Percentiles rank a stretch among this genome's conserved stretches.
Evolutionary conservation across 768 basidiomycete species (phyloP).

Genomic region (Tylopilus subfusipes): DNA sequence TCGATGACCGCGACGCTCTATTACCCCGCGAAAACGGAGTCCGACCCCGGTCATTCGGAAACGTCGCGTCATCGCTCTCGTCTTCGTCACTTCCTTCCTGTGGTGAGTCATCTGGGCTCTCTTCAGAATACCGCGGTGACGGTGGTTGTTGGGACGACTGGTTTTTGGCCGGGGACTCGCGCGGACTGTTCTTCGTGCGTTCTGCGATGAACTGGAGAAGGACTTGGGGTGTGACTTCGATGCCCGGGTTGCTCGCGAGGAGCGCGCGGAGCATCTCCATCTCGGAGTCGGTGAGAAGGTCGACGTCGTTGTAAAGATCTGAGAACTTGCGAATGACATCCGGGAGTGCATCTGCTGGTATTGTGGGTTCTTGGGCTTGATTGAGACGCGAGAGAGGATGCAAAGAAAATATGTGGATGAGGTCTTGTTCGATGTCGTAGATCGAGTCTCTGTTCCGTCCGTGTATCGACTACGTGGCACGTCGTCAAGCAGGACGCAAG

Average conservation of each 20-base stretch:
- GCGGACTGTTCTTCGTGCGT: slow-evolving; percentile 43
- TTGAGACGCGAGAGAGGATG: slow-evolving; percentile 60
- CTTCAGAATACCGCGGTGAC: slow-evolving; percentile 10
- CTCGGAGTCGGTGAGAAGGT: slow-evolving; percentile 66
- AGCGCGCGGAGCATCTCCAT: slow-evolving; percentile 55
- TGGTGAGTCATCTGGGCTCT: slow-evolving; percentile 34
- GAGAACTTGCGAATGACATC: slow-evolving; percentile 67
- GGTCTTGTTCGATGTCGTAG: slow-evolving; percentile 64
- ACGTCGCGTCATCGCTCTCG: slow-evolving; percentile 33
- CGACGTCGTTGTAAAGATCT: slow-evolving; percentile 52
- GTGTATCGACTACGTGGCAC: slow-evolving; percentile 28
- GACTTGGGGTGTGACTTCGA: slow-evolving; percentile 66
- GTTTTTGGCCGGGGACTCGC: slow-evolving; percentile 25
- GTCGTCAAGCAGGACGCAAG: slow-evolving; percentile 1
- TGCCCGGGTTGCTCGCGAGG: slow-evolving; percentile 54
- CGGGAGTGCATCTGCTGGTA: slow-evolving; percentile 68
- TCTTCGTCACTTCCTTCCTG: slow-evolving; percentile 36
- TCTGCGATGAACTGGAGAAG: slow-evolving; percentile 63
- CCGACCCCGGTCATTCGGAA: slow-evolving; percentile 41
- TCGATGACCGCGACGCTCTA: slow-evolving; percentile 51
- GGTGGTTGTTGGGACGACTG: slow-evolving; percentile 10
- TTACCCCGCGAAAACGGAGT: slow-evolving; percentile 20
- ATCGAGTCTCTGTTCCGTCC: slow-evolving; percentile 71
- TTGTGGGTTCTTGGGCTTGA: slow-evolving; percentile 56
- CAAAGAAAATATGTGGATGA: slow-evolving; percentile 61